Evolutionary conservation across 164 flowering plant genomes (phyloP).

Genomic region (Aristolochia contorta): DNA sequence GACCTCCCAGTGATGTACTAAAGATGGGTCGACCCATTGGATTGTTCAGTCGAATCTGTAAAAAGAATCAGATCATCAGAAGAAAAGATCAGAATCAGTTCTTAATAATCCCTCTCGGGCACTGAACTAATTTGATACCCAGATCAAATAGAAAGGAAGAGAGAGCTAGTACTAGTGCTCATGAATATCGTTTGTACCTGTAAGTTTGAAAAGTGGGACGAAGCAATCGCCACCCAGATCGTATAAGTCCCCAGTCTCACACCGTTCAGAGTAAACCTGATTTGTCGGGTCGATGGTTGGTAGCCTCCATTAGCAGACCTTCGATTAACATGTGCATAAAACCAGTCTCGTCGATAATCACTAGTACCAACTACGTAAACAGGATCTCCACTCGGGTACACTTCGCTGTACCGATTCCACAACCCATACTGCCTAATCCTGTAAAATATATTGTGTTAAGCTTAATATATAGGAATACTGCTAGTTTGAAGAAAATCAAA

Average conservation of each 20-base stretch:
- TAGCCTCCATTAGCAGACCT: conserved; percentile 27
- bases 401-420: conserved; percentile 74
- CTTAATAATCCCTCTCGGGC: no score
- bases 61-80: background rate
- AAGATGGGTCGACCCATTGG: conserved; percentile 25
- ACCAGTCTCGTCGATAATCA: conserved; percentile 67
- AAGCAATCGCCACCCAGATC: conserved; percentile 26
- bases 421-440: conserved; percentile 84
- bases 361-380: conserved; percentile 48
- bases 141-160: no score
- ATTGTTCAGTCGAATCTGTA: conserved; percentile 10
- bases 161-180: no score
- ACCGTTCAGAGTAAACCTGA: conserved; percentile 17
- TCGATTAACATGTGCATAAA: conserved; percentile 74
- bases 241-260: conserved; percentile 17
- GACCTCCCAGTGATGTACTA: conserved; percentile 43
- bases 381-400: conserved; percentile 56
- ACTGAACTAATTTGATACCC: no score
- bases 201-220: conserved; percentile 18
- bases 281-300: conserved; percentile 45
- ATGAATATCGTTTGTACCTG: conserved; percentile 12
- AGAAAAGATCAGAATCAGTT: no score
- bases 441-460: background rate
- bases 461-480: no score
- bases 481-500: no score